phyloP scores from a whole-genome alignment of 148 eudicot genomes.

The Selenicereus undatus region DNA sequence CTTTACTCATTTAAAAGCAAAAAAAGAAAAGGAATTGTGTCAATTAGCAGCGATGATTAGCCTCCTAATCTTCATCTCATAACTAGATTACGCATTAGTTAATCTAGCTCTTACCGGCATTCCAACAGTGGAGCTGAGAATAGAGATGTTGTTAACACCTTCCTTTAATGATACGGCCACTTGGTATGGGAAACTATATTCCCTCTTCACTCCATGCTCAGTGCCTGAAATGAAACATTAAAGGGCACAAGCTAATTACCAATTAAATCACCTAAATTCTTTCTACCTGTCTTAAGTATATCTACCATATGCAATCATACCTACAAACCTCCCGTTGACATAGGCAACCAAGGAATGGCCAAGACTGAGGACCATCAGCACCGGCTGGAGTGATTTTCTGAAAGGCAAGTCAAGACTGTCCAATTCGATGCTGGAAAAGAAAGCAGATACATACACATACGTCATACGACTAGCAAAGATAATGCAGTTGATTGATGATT shows the following conservation, averaged over 20 bases:
- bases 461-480: neutral
- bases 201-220: slow-evolving; percentile 33
- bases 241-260: too few relatives aligned
- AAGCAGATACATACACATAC: neutral
- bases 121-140: slow-evolving; percentile 36
- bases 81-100: too few relatives aligned
- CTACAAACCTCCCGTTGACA: slow-evolving; percentile 70
- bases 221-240: slow-evolving; percentile 13
- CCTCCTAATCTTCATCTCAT: too few relatives aligned
- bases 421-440: slow-evolving; percentile 44
- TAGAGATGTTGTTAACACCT: slow-evolving; percentile 33
- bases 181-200: slow-evolving; percentile 23
- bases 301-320: slow-evolving; percentile 25
- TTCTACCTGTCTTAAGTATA: neutral
- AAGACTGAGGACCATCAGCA: slow-evolving; percentile 52
- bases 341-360: slow-evolving; percentile 72
- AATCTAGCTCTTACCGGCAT: slow-evolving; percentile 32
- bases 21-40: neutral
- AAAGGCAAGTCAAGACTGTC: slow-evolving; percentile 62
- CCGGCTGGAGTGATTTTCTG: slow-evolving; percentile 49
- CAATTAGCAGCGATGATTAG: neutral
- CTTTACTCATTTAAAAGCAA: slow-evolving; percentile 30
- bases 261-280: too few relatives aligned
- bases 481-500: neutral
- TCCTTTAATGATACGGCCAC: slow-evolving; percentile 26